Evolutionary conservation across 2,329 filamentous ascomycete species (phyloP), one percentile per base, ranked within the genome.

Genomic region (Conoideocrella luteorostrata): DNA sequence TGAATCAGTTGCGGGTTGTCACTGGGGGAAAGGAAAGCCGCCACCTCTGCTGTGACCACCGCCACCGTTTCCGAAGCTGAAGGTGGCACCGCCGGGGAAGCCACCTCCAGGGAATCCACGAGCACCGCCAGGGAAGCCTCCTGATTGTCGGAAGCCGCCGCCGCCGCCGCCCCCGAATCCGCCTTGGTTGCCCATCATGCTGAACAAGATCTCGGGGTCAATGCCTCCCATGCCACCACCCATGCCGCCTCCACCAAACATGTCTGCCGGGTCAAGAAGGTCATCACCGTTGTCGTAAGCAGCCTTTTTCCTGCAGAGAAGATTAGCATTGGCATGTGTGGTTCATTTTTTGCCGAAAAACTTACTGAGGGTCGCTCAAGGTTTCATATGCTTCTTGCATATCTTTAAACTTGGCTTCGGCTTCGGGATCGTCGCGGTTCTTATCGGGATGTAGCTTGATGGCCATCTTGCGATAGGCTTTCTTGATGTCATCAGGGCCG

Each of bases 361-460:
- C 84, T 68, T 85, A 89, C 84, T 95, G 83, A 70, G 89, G 74
- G 67, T 98, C 93, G 60, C 87, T 95, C 67, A 98, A 71, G 39
- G 85, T 94, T 69, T 98, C 93, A 63, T 98, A 95, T 32, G 91
- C 91, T 72, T 98, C 93, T 57, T 89, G 87, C 62, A 96, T 86
- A 62, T 98, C 93, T 78, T 98, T 97, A 78, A 98, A 98, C 59
- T 87, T 83, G 55, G 88, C 85, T 57, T 89, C 91, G 49, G 93
- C 93, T 41, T 80, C 75, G 46, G 82, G 77, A 56, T 96, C 87
- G 50, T 85, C 87, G 1, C 85, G 88, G 68, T 97, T 98, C 80
- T 98, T 98, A 71, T 98, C 93, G 3, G 93, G 93, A 65, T 98
- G 93, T 62, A 95, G 86, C 52, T 90, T 75, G 54, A 98, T 91